Evolutionary conservation across 2,329 filamentous ascomycete species (phyloP).

Genomic region (Paramyrothecium sp.): DNA sequence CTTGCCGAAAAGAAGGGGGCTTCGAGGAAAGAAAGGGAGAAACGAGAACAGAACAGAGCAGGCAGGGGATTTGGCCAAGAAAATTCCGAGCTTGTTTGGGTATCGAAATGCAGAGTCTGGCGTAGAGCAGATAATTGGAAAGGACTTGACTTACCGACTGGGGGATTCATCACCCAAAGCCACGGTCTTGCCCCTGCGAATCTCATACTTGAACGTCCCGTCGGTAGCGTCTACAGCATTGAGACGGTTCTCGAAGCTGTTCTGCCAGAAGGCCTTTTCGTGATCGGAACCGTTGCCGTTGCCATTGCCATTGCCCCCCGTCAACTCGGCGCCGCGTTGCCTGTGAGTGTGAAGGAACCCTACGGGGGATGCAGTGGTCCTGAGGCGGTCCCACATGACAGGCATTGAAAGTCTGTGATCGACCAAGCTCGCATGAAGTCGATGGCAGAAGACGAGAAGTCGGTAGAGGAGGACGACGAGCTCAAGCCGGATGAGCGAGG

Average conservation of each 20-base stretch:
- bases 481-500: background rate
- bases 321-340: background rate
- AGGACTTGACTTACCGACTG: background rate
- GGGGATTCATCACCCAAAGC: constrained; percentile 13
- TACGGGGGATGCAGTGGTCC: constrained; percentile 1
- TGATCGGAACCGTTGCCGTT: constrained; percentile 6
- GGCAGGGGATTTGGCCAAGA: too few species aligned
- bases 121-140: background rate
- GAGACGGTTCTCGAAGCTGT: constrained; percentile 21
- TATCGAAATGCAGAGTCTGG: background rate
- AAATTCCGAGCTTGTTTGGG: background rate
- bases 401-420: background rate
- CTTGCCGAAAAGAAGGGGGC: too few species aligned
- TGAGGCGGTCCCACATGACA: constrained; percentile 13
- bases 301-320: constrained; percentile 4
- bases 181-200: constrained; percentile 29
- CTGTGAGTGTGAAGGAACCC: background rate
- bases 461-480: background rate
- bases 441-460: background rate
- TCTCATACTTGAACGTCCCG: constrained; percentile 25
- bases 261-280: constrained; percentile 2
- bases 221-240: constrained; percentile 25
- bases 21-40: too few species aligned
- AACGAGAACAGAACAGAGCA: too few species aligned
- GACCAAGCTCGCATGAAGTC: background rate